Percentiles rank a stretch among this genome's conserved stretches.
Evolutionary conservation across 2,329 filamentous ascomycete species (phyloP).

Genomic region (Sporothrix pallida): DNA sequence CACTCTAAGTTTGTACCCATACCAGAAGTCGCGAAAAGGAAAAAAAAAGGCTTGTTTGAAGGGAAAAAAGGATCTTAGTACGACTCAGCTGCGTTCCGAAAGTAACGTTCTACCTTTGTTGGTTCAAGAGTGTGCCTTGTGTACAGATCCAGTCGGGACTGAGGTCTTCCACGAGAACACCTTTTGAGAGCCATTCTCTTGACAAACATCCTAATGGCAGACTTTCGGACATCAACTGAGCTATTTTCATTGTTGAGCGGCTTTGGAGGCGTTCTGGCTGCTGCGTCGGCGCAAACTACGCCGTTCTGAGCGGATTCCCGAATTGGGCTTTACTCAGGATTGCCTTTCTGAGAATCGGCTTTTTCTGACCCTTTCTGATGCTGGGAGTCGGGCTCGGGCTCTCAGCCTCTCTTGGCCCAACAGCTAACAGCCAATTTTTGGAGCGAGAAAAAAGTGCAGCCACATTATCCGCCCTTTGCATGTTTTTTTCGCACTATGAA

Average conservation of each 20-base stretch:
- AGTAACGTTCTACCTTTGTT: conserved; percentile 5
- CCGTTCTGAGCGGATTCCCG: not conserved
- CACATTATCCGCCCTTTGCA: not conserved
- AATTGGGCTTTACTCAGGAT: too few species aligned
- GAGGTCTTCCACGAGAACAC: not conserved
- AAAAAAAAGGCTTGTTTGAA: not conserved
- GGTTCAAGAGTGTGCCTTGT: not conserved
- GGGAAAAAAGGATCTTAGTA: not conserved
- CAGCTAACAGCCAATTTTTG: not conserved
- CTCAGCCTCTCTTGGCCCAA: conserved; percentile 7
- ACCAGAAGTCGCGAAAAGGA: not conserved
- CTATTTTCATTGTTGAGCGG: not conserved
- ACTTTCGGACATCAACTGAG: not conserved
- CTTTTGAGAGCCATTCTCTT: not conserved
- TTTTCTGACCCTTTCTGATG: not conserved
- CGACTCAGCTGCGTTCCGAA: not conserved
- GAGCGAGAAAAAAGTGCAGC: not conserved
- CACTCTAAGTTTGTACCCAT: not conserved
- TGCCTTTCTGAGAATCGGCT: too few species aligned
- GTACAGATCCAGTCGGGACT: not conserved
- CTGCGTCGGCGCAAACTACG: not conserved
- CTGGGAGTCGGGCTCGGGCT: not conserved
- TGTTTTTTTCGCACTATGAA: too few species aligned
- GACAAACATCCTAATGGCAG: not conserved
- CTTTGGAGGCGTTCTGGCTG: not conserved